Conservation (phyloP, 257 asterid species). For the Przewalskia tangutica region DNA sequence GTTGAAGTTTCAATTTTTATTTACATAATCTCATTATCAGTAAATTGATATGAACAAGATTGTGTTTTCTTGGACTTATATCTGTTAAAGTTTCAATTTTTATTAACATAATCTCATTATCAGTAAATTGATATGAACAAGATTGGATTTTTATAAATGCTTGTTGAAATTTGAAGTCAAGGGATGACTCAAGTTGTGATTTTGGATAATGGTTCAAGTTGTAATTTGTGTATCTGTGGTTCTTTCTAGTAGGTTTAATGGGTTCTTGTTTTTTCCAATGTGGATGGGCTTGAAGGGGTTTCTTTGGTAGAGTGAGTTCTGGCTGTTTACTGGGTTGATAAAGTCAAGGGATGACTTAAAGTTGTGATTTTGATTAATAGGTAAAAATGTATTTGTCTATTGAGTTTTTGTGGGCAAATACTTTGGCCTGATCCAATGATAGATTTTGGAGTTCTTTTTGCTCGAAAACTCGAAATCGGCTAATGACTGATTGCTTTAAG, state of each 20-base stretch:
- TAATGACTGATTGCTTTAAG: not conserved
- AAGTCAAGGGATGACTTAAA: not conserved
- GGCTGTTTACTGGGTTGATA: not conserved
- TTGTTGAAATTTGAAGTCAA: not conserved
- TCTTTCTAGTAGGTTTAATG: not conserved
- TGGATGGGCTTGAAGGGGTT: not conserved
- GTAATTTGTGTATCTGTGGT: not conserved
- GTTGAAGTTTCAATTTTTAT: not conserved
- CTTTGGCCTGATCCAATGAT: not conserved
- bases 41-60: not conserved
- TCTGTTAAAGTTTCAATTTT: not conserved
- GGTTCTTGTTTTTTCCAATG: not conserved
- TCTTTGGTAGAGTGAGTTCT: not conserved
- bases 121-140: not conserved
- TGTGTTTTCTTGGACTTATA: not conserved
- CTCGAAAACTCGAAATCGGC: not conserved
- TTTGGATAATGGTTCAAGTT: not conserved
- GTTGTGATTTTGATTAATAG: not conserved
- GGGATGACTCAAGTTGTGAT: not conserved
- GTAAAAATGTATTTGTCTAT: not conserved
- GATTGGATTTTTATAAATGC: not conserved
- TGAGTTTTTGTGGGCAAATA: not conserved
- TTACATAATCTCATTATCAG: not conserved
- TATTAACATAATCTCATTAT: not conserved
- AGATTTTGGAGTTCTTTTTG: not conserved